Conservation (phyloP, 2,329 filamentous ascomycete genomes). For the Paracoccidioides lutzii region DNA sequence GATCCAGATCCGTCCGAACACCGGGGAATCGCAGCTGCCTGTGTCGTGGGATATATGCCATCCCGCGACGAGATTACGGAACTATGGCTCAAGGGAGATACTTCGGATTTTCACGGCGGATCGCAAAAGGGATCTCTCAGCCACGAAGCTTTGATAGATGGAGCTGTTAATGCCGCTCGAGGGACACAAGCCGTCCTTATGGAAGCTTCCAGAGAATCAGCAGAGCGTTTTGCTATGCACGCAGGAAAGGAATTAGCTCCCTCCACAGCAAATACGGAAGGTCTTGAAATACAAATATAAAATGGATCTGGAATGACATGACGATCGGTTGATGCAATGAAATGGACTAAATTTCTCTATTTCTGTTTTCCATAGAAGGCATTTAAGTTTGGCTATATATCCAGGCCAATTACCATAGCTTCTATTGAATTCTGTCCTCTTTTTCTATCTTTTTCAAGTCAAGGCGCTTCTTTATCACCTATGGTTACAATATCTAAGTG, state of each 20-base stretch:
- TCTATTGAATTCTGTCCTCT: not conserved
- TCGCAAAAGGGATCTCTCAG: constrained; percentile 25
- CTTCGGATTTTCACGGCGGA: constrained; percentile 22
- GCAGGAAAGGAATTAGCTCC: not conserved
- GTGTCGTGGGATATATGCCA: constrained; percentile 81
- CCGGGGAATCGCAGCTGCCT: constrained; percentile 62
- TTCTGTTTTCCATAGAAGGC: not conserved
- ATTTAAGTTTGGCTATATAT: not conserved
- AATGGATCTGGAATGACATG: constrained; percentile 5
- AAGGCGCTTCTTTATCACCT: not conserved
- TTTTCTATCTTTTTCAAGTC: not conserved
- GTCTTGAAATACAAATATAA: constrained; percentile 20
- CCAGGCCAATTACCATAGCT: not conserved
- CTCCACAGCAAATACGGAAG: constrained; percentile 2
- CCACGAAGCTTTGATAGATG: constrained; percentile 46
- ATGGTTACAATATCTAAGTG: not conserved
- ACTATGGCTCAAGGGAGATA: constrained; percentile 78
- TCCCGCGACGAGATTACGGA: constrained; percentile 84
- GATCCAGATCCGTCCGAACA: constrained; percentile 79
- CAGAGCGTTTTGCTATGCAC: constrained; percentile 27
- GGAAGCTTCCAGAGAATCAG: constrained; percentile 48
- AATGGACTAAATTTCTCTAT: not conserved
- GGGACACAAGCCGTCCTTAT: constrained; percentile 47
- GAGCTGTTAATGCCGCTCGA: constrained; percentile 49
- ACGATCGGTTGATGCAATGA: not conserved